Base-by-base conservation (phyloP, 257 asterid species). In the Paulownia fortunei region DNA sequence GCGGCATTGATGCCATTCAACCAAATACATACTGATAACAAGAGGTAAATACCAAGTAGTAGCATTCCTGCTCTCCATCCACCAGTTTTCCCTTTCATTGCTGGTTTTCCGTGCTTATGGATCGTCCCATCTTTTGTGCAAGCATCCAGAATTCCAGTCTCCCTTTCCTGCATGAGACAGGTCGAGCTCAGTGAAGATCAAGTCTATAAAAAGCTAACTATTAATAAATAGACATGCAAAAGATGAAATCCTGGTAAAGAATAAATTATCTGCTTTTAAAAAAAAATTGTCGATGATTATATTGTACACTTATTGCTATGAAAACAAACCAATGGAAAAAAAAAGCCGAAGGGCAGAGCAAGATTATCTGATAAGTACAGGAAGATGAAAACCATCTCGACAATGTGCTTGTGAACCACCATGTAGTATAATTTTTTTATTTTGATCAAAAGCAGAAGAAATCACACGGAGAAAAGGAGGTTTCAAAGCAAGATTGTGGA, bases 21-120 rank as follows among this genome's bases (percentile, higher is more conserved):
- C 47, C n/a, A 55, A 37, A 21, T 18, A 51, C 5, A 32, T 7
- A 72, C 56, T 46, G 12, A 47, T 16, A 7, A 55, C 10, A 63
- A 51, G 71, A 62, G 27, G 16, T 8, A 58, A 0, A 36, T 91
- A 93, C 97, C 96, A 39, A 93, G 88, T 60, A 93, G 79, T 16
- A 93, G 75, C 60, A 68, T 81, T 58, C 93, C 98, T 5, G 93
- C 88, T 84, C 82, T 89, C 98, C 98, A 93, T 71, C 97, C 92
- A 64, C 98, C 98, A 9, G 91, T 89, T 87, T 85, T 88, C 13
- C 69, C 83, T 76, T 82, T 89, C 56, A 32, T 80, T 59, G 90
- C 91, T 44, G 97, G 94, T 78, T 87, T 89, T 24, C 90, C 91
- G 51, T 83, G 76, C 73, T 81, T 63, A 77, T 91, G 91, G 8